Percentiles rank a stretch among this genome's conserved stretches.
phyloP scores from a whole-genome alignment of 306 rosid species.

The Glycyrrhiza uralensis region DNA sequence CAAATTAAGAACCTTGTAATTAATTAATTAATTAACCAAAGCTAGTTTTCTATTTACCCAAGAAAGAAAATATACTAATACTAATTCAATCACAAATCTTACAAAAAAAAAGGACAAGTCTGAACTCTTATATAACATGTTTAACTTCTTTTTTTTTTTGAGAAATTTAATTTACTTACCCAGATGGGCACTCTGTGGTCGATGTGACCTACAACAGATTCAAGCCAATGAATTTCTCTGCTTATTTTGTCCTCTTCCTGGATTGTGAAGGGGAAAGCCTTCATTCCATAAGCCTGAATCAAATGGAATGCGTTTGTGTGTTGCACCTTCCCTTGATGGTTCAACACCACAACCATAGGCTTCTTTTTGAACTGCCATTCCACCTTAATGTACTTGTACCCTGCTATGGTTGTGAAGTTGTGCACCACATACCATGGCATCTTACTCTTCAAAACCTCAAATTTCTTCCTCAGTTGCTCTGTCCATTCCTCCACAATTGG shows the following conservation, averaged over 20 bases:
- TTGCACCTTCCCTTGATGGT: constrained; percentile 52
- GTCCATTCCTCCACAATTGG: constrained; percentile 60
- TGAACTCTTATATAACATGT: too few relatives aligned
- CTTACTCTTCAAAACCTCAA: constrained; percentile 38
- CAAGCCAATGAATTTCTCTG: constrained; percentile 27
- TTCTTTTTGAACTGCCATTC: constrained; percentile 60
- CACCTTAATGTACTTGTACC: constrained; percentile 54
- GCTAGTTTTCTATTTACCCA: too few relatives aligned
- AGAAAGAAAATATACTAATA: too few relatives aligned
- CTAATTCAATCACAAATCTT: too few relatives aligned
- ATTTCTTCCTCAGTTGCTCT: constrained; percentile 44
- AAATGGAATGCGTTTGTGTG: constrained; percentile 50
- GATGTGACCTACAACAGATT: neutral
- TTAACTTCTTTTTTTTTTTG: neutral
- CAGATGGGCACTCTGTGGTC: constrained; percentile 11
- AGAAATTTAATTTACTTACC: constrained; percentile 36
- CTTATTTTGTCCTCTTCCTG: neutral
- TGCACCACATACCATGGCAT: constrained; percentile 58
- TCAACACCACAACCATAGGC: constrained; percentile 47
- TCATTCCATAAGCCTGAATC: constrained; percentile 46
- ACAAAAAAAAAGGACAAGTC: too few relatives aligned
- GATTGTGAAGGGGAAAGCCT: constrained; percentile 45
- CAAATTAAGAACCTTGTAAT: neutral
- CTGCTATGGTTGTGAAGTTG: constrained; percentile 22
- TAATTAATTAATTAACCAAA: too few relatives aligned